Percentiles rank a stretch among this genome's conserved stretches.
phyloP scores from a whole-genome alignment of 257 asterid genomes.

The Solanum megistacrolobum region DNA sequence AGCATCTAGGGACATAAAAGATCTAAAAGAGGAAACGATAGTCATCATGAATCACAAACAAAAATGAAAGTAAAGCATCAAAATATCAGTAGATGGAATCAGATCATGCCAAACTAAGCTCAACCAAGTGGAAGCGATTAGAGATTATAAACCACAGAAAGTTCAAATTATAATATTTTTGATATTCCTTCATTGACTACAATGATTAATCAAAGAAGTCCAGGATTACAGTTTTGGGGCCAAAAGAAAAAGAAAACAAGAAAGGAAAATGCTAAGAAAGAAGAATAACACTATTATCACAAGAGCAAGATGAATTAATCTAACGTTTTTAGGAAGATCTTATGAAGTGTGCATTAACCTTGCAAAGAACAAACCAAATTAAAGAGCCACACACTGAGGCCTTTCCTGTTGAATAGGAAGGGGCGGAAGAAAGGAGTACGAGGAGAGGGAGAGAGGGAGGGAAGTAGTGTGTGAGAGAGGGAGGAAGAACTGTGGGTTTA shows the following conservation, averaged over 20 bases:
- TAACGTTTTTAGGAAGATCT: background rate
- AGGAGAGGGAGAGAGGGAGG: background rate
- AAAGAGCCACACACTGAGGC: background rate
- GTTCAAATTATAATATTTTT: background rate
- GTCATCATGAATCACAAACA: background rate
- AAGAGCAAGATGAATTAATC: background rate
- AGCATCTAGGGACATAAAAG: background rate
- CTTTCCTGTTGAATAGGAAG: background rate
- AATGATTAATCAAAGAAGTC: background rate
- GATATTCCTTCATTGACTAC: constrained; percentile 13
- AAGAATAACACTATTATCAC: background rate
- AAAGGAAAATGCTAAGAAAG: background rate
- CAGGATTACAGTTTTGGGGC: background rate
- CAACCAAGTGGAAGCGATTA: background rate
- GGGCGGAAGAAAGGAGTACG: background rate
- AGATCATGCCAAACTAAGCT: background rate
- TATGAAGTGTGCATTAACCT: background rate
- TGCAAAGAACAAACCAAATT: background rate
- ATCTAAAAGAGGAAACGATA: background rate
- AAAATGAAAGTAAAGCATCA: background rate
- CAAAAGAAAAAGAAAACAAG: background rate
- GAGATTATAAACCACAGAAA: background rate
- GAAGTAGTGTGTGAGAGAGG: background rate
- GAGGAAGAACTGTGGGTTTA: background rate
- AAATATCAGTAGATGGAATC: background rate